phyloP scores from a whole-genome alignment of 371 early-diverging fungal species.

The Syncephalis plumigaleata region DNA sequence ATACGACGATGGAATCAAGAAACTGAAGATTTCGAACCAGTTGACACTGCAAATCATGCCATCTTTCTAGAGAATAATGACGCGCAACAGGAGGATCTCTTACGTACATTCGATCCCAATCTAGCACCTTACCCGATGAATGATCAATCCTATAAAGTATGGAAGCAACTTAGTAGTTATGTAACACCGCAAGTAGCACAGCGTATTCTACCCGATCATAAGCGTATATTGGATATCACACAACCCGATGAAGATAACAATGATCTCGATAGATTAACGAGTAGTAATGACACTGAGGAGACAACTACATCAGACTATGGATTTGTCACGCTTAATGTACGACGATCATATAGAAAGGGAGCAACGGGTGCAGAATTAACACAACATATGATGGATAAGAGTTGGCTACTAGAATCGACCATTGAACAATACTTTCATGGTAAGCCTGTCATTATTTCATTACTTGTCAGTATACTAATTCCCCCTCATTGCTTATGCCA shows the following conservation, averaged over 20 bases:
- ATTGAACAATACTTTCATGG: background rate
- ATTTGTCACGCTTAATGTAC: slow-evolving; percentile 56
- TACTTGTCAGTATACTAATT: no score
- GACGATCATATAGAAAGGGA: slow-evolving; percentile 58
- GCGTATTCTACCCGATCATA: slow-evolving; percentile 39
- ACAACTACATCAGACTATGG: background rate
- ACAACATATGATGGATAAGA: slow-evolving; percentile 77
- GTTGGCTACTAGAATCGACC: slow-evolving; percentile 41
- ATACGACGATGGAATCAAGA: background rate
- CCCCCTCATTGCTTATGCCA: no score
- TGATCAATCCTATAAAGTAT: slow-evolving; percentile 13
- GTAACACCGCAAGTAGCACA: slow-evolving; percentile 33
- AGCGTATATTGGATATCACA: slow-evolving; percentile 19
- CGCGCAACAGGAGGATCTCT: no score
- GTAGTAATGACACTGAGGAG: background rate
- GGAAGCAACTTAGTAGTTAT: slow-evolving; percentile 48
- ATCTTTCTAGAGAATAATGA: slow-evolving; percentile 6
- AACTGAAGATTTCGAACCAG: background rate
- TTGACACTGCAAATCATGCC: slow-evolving; percentile 36
- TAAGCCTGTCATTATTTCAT: background rate
- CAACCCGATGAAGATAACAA: slow-evolving; percentile 13
- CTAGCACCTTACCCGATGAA: no score
- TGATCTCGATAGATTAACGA: background rate
- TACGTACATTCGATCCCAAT: slow-evolving; percentile 11
- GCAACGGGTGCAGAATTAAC: slow-evolving; percentile 55